A percentile compares a stretch with the other conserved stretches of the same genome.
Conservation (phyloP, 345 rosid species). For the Populus davidiana region DNA sequence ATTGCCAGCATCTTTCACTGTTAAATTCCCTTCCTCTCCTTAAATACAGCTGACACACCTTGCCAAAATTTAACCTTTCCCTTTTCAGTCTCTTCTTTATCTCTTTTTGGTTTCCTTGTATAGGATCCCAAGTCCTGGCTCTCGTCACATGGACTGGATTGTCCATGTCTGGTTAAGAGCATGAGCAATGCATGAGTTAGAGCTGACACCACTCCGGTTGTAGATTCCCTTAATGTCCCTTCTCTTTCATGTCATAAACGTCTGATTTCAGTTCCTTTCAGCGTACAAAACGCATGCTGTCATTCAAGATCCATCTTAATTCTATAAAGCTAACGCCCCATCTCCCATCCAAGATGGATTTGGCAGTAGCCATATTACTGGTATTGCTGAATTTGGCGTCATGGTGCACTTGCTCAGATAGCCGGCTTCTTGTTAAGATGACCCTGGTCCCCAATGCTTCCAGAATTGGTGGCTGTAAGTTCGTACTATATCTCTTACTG, state of each 20-base stretch:
- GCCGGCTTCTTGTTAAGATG: slow-evolving; percentile 55
- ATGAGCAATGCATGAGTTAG: background rate
- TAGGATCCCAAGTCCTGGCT: no score
- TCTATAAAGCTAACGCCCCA: background rate
- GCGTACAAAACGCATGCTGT: background rate
- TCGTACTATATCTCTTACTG: background rate
- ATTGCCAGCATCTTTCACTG: no score
- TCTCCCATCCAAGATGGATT: slow-evolving; percentile 1
- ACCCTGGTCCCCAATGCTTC: slow-evolving; percentile 66
- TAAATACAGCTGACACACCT: no score
- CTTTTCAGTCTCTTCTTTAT: no score
- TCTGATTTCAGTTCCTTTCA: background rate
- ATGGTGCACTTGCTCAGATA: slow-evolving; percentile 25
- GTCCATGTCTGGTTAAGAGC: background rate
- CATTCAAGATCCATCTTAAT: background rate
- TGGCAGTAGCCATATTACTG: slow-evolving; percentile 6
- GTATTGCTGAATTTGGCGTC: slow-evolving; percentile 17
- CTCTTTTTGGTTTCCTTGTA: no score
- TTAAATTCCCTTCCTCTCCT: no score
- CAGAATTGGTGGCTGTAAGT: slow-evolving; percentile 64
- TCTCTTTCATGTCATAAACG: background rate
- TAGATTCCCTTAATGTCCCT: background rate
- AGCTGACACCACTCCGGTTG: background rate
- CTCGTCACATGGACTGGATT: no score
- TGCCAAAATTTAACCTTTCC: no score